Conservation (phyloP, 306 rosid genomes). For the Prunus fruticosa region DNA sequence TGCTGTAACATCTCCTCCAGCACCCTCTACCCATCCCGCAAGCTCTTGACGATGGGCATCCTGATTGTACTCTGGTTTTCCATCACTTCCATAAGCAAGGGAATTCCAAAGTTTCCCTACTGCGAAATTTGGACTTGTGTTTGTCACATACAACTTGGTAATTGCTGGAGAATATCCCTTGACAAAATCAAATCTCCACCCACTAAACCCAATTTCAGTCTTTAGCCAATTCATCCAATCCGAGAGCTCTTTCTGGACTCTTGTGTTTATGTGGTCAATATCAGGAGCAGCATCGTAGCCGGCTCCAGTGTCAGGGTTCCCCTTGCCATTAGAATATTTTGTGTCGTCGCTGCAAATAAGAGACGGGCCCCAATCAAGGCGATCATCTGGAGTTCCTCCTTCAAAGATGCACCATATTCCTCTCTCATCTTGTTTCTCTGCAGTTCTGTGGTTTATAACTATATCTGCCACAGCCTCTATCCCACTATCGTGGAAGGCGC, state of each 20-base stretch:
- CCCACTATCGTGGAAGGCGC: conserved; percentile 36
- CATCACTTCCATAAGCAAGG: conserved; percentile 26
- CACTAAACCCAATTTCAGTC: conserved; percentile 51
- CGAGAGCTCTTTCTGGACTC: conserved; percentile 58
- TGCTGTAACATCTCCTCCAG: conserved; percentile 35
- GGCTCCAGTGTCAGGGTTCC: conserved; percentile 61
- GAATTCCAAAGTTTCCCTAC: conserved; percentile 76
- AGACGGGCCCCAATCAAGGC: conserved; percentile 75
- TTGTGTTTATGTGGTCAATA: conserved; percentile 75
- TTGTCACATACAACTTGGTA: conserved; percentile 51
- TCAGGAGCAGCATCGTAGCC: conserved; percentile 29
- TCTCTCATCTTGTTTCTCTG: conserved; percentile 60
- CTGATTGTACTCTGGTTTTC: conserved; percentile 34
- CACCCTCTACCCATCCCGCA: conserved; percentile 29
- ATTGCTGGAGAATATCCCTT: conserved; percentile 60
- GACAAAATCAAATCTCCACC: conserved; percentile 71
- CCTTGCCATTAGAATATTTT: conserved; percentile 66
- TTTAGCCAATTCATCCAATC: conserved; percentile 83
- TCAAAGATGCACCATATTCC: conserved; percentile 74
- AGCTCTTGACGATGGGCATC: conserved; percentile 26
- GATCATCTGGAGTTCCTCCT: conserved; percentile 64
- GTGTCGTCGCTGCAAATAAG: conserved; percentile 73
- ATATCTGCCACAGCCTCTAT: conserved; percentile 70
- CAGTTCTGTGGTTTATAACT: conserved; percentile 84
- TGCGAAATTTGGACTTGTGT: conserved; percentile 63